Conservation (phyloP, 2,329 filamentous ascomycete genomes). For the Ophioceras dolichostomum region DNA sequence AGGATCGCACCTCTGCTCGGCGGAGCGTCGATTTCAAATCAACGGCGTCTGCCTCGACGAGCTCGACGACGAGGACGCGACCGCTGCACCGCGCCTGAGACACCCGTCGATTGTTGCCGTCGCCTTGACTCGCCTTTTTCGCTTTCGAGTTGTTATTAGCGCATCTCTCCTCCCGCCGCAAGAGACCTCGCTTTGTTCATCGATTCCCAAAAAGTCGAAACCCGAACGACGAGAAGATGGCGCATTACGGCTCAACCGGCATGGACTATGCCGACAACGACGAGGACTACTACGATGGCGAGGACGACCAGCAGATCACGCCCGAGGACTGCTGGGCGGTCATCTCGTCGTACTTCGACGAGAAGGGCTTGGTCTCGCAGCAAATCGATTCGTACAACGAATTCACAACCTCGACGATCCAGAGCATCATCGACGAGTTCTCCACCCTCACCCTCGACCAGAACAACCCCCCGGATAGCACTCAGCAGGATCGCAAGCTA, state of each 20-base stretch:
- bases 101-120: too few relatives aligned
- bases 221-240: slow-evolving; percentile 1
- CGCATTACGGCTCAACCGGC: slow-evolving; percentile 11
- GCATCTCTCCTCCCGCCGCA: too few relatives aligned
- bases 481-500: slow-evolving; percentile 55
- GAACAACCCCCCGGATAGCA: slow-evolving; percentile 64
- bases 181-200: too few relatives aligned
- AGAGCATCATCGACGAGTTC: slow-evolving; percentile 90
- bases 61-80: too few relatives aligned
- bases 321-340: slow-evolving; percentile 98
- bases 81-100: too few relatives aligned
- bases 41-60: too few relatives aligned
- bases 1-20: too few relatives aligned
- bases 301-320: slow-evolving; percentile 64
- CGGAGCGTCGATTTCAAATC: too few relatives aligned
- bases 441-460: slow-evolving; percentile 88
- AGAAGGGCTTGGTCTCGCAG: slow-evolving; percentile 91
- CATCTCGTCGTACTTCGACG: slow-evolving; percentile 93
- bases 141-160: too few relatives aligned
- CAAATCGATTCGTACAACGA: slow-evolving; percentile 98
- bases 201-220: too few relatives aligned
- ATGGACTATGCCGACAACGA: slow-evolving; percentile 47
- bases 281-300: slow-evolving; percentile 29
- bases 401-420: slow-evolving; percentile 87
- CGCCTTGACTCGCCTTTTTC: too few relatives aligned